These are phyloP conservation scores for Metschnikowia vanudenii DNA, from an alignment of 805 yeast genomes.

Conservation along the genomic window DNA sequence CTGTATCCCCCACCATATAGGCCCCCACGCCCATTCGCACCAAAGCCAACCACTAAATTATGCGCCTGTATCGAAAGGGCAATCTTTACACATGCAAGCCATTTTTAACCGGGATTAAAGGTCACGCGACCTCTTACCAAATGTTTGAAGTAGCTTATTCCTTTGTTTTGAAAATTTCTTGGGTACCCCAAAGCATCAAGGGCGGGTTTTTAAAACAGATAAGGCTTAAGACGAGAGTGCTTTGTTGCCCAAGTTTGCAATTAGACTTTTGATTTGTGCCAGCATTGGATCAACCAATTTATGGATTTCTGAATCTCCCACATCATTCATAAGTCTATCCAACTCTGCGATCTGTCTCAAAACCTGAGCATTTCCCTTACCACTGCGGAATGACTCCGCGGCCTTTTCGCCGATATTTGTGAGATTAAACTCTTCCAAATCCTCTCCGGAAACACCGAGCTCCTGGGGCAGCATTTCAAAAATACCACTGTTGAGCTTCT, in stretches of 20 bases:
- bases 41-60: background rate
- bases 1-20: background rate
- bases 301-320: conserved; percentile 11
- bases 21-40: background rate
- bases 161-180: background rate
- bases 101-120: background rate
- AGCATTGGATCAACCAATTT: conserved; percentile 15
- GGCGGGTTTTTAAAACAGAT: background rate
- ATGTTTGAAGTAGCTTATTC: background rate
- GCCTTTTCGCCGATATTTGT: conserved; percentile 11
- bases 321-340: conserved; percentile 9
- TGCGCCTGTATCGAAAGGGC: background rate
- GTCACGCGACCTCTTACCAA: background rate
- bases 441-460: conserved; percentile 42
- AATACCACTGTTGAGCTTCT: conserved; percentile 36
- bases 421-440: conserved; percentile 45
- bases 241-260: background rate
- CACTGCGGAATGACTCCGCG: conserved; percentile 6
- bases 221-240: background rate
- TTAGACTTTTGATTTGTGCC: conserved; percentile 7
- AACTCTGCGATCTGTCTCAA: conserved; percentile 16
- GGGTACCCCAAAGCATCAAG: background rate
- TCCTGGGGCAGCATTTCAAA: conserved; percentile 27
- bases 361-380: conserved; percentile 9
- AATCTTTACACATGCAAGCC: background rate